Evolutionary conservation across 164 flowering plant genomes (phyloP).

Genomic region (Tetracentron sinense): DNA sequence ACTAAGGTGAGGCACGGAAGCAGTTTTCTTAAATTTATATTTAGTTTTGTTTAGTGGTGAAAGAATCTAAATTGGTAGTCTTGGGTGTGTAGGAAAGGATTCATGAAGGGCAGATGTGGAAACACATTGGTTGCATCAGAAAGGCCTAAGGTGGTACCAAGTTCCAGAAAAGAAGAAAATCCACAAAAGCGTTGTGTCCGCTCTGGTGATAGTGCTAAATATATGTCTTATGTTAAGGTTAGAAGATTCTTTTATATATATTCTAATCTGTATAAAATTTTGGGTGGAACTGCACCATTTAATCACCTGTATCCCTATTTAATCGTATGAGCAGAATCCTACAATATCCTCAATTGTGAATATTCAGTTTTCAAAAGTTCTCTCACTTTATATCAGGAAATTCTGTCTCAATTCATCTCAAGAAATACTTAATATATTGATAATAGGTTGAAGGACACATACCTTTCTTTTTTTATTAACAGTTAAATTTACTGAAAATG

Average conservation of each 20-base stretch:
- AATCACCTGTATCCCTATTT: not conserved
- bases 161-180: conserved; percentile 37
- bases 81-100: conserved; percentile 27
- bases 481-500: not conserved
- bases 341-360: no score
- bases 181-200: conserved; percentile 32
- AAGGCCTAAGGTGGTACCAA: conserved; percentile 23
- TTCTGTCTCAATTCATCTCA: not conserved
- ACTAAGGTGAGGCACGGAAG: not conserved
- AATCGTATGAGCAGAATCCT: not conserved
- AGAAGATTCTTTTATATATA: conserved; percentile 4
- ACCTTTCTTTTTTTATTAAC: not conserved
- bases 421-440: not conserved
- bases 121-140: conserved; percentile 20
- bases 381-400: not conserved
- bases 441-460: not conserved
- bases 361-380: not conserved
- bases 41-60: conserved; percentile 1
- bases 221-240: conserved; percentile 85
- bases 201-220: conserved; percentile 53
- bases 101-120: conserved; percentile 22
- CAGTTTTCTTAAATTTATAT: not conserved
- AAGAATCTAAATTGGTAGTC: conserved; percentile 5
- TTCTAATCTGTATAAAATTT: not conserved
- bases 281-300: not conserved